Conservation (phyloP, 2,329 filamentous ascomycete genomes). For the Pleoardoris graminearum region DNA sequence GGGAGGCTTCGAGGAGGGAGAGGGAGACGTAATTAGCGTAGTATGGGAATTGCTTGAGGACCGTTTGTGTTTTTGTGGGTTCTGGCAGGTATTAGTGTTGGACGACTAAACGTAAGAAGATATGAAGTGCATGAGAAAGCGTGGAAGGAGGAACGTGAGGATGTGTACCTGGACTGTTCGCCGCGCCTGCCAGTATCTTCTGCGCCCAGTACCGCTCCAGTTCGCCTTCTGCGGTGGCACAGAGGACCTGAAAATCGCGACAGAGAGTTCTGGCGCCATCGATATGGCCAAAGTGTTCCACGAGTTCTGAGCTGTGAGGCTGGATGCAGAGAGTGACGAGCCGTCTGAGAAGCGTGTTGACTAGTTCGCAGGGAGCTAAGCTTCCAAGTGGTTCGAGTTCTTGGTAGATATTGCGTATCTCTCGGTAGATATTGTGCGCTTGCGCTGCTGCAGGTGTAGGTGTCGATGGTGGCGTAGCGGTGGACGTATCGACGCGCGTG, state of each 20-base stretch:
- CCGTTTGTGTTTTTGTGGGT: conserved; percentile 10
- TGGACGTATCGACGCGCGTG: conserved; percentile 1
- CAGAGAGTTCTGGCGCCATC: conserved; percentile 40
- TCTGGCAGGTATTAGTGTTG: background rate
- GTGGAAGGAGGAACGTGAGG: background rate
- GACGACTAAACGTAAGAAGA: background rate
- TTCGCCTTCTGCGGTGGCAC: conserved; percentile 50
- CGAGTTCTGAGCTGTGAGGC: conserved; percentile 26
- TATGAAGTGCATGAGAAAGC: too few species aligned
- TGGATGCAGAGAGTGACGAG: conserved; percentile 45
- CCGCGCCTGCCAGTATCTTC: conserved; percentile 31
- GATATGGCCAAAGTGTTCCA: conserved; percentile 35
- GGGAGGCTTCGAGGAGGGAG: conserved; percentile 51
- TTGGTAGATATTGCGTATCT: conserved; percentile 27
- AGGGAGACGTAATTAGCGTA: conserved; percentile 55
- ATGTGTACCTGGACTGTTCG: conserved; percentile 6
- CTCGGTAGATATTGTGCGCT: conserved; percentile 24
- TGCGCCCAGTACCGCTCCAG: conserved; percentile 53
- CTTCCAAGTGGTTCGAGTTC: conserved; percentile 17
- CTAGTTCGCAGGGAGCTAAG: conserved; percentile 36
- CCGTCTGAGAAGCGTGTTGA: conserved; percentile 44
- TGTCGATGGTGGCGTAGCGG: conserved; percentile 27
- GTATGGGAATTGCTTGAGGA: conserved; percentile 53
- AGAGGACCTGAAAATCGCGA: conserved; percentile 47
- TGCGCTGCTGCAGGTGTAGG: conserved; percentile 21